phyloP scores from a whole-genome alignment of 257 asterid species.

The Solanum pennellii region DNA sequence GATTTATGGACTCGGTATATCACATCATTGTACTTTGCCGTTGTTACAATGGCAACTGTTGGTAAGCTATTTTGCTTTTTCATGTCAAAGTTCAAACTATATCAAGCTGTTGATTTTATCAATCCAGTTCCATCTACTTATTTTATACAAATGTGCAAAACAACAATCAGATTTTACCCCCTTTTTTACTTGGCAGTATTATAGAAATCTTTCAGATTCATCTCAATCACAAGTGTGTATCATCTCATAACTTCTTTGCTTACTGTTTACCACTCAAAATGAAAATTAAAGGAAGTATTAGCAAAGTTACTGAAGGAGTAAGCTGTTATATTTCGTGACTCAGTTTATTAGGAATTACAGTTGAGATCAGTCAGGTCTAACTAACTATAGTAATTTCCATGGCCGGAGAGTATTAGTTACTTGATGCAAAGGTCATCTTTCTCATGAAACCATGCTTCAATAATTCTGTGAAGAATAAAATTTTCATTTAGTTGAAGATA shows the following conservation, averaged over 20 bases:
- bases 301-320: not conserved
- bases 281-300: not conserved
- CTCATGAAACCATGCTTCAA: not conserved
- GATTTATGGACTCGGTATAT: constrained; percentile 71
- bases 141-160: not conserved
- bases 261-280: not conserved
- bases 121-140: not conserved
- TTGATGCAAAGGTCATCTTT: not conserved
- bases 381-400: not conserved
- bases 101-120: not conserved
- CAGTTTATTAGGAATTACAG: not conserved
- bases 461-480: not conserved
- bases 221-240: not conserved
- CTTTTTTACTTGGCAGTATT: not conserved
- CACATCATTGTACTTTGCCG: constrained; percentile 55
- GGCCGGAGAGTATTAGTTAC: not conserved
- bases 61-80: constrained; percentile 26
- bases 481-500: not conserved
- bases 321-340: not conserved
- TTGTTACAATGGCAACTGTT: constrained; percentile 77
- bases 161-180: not conserved
- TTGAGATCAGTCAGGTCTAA: not conserved
- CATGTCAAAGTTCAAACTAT: not conserved
- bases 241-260: not conserved
- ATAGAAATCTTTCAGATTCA: not conserved